phyloP scores from a whole-genome alignment of 2,329 filamentous ascomycete genomes.

The Chaetomiaceae sp. region DNA sequence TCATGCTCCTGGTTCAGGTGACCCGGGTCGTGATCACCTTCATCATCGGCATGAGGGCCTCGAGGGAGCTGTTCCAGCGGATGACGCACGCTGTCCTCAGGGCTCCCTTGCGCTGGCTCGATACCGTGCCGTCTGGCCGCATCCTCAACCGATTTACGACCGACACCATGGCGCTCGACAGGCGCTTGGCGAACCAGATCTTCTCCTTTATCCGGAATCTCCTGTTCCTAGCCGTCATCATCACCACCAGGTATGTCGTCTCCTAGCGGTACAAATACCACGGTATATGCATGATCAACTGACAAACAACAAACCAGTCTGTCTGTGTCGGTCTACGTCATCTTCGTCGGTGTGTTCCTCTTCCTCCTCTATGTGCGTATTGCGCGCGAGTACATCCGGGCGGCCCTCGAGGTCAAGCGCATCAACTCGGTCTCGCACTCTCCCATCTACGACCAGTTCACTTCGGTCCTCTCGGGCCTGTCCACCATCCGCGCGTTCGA shows the following conservation, averaged over 20 bases:
- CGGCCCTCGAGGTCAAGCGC: constrained; percentile 38
- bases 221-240: constrained; percentile 34
- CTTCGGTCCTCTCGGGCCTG: constrained; percentile 37
- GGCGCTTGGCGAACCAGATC: constrained; percentile 30
- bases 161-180: constrained; percentile 38
- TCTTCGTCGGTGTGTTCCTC: constrained; percentile 35
- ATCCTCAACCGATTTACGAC: constrained; percentile 41
- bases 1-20: constrained; percentile 25
- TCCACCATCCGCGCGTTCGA: constrained; percentile 40
- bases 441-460: constrained; percentile 41
- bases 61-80: constrained; percentile 31
- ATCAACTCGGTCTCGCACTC: constrained; percentile 40
- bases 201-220: constrained; percentile 29
- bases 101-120: constrained; percentile 38
- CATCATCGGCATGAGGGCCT: constrained; percentile 31
- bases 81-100: constrained; percentile 36
- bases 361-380: constrained; percentile 34
- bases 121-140: constrained; percentile 39
- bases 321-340: constrained; percentile 33
- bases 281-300: background rate
- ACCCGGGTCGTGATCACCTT: constrained; percentile 28
- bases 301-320: constrained; percentile 23
- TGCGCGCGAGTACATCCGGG: constrained; percentile 35
- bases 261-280: background rate
- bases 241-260: constrained; percentile 32